Percentiles rank a stretch among this genome's conserved stretches.
phyloP scores from a whole-genome alignment of 306 rosid genomes.

The Coriaria nepalensis region DNA sequence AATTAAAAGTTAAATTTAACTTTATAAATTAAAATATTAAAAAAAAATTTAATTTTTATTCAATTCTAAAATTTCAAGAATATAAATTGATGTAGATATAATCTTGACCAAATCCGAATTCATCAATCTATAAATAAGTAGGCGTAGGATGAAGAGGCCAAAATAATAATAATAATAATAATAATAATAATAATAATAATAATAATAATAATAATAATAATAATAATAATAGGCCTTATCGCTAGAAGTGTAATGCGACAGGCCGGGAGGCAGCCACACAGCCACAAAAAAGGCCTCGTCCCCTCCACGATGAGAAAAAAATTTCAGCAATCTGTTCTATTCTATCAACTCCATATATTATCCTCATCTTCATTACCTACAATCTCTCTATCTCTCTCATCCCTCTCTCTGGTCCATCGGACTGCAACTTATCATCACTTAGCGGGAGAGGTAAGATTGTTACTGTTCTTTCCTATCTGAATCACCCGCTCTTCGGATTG shows the following conservation, averaged over 20 bases:
- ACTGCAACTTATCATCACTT: background rate
- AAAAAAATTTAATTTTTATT: too few species aligned
- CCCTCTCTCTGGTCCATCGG: background rate
- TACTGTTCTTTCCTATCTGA: background rate
- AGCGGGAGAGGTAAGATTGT: constrained; percentile 5
- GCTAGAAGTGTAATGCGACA: constrained; percentile 22
- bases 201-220: too few species aligned
- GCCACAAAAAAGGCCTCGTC: constrained; percentile 4
- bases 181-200: too few species aligned
- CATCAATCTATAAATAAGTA: too few species aligned
- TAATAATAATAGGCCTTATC: constrained; percentile 24
- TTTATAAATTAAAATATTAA: too few species aligned
- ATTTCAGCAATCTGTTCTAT: constrained; percentile 1
- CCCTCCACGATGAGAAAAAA: constrained; percentile 1
- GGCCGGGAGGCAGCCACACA: constrained; percentile 62
- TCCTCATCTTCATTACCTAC: constrained; percentile 17
- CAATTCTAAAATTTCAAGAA: too few species aligned
- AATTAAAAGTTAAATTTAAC: too few species aligned
- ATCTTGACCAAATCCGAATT: too few species aligned
- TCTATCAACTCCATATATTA: constrained; percentile 25
- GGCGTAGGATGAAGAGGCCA: too few species aligned
- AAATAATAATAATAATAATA: too few species aligned
- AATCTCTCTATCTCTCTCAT: background rate
- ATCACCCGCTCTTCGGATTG: background rate
- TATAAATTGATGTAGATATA: too few species aligned